These are phyloP conservation scores for Trichoderma simmonsii DNA, from an alignment of 2,329 filamentous ascomycete genomes.

Conservation along the genomic window DNA sequence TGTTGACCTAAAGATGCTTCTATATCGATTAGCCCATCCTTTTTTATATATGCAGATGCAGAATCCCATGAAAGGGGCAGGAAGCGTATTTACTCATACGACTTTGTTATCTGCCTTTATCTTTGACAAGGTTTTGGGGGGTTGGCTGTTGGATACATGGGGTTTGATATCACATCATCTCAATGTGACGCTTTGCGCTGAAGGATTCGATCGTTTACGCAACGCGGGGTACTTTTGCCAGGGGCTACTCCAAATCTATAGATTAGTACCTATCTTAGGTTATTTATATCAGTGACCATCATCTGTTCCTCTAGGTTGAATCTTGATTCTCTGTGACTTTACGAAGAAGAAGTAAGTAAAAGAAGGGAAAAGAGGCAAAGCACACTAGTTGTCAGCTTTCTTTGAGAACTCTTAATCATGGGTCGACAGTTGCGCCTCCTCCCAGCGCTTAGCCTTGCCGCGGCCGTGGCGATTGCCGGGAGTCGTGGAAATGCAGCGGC, in stretches of 20 bases:
- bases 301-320: not conserved
- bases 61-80: not conserved
- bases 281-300: not conserved
- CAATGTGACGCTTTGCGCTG: not conserved
- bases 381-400: not conserved
- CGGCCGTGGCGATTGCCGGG: not conserved
- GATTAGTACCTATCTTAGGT: not conserved
- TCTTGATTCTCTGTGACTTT: not conserved
- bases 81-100: not conserved
- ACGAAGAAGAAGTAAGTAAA: not conserved
- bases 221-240: conserved; percentile 4
- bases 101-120: not conserved
- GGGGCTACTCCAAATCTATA: not conserved
- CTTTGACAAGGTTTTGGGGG: not conserved
- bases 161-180: not conserved
- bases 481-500: not conserved
- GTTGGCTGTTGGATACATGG: not conserved
- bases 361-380: not conserved
- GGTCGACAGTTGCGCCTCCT: not conserved
- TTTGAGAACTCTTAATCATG: not conserved
- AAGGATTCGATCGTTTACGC: not conserved
- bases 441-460: not conserved
- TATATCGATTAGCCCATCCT: not conserved
- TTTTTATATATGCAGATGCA: not conserved
- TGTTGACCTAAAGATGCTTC: not conserved